Evolutionary conservation across 2,329 filamentous ascomycete species (phyloP).

Genomic region (Xylogone sp.): DNA sequence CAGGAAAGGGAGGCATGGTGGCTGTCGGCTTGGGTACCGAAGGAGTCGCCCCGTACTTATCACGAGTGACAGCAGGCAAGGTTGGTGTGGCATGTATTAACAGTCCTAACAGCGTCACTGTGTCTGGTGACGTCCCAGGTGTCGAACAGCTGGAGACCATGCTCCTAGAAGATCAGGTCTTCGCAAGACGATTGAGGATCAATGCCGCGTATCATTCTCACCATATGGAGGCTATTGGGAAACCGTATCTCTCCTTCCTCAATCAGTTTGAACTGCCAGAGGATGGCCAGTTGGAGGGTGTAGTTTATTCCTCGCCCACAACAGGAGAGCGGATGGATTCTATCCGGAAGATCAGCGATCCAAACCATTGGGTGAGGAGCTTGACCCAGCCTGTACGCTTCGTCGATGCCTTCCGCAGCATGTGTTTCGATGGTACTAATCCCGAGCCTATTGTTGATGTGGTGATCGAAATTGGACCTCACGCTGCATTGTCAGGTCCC

Average conservation of each 20-base stretch:
- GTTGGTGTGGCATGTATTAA: conserved; percentile 27
- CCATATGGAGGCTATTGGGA: conserved; percentile 20
- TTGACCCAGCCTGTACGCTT: too few species aligned
- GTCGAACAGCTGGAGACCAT: conserved; percentile 7
- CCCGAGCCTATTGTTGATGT: too few species aligned
- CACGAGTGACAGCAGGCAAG: neutral
- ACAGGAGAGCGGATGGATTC: too few species aligned
- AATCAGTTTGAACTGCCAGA: too few species aligned
- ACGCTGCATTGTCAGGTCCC: neutral
- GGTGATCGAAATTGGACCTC: neutral
- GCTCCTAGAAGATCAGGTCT: conserved; percentile 14
- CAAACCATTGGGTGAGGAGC: too few species aligned
- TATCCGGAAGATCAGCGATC: too few species aligned
- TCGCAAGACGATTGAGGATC: conserved; percentile 13
- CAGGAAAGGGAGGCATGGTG: conserved; percentile 45
- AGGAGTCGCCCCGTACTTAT: conserved; percentile 5
- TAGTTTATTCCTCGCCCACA: too few species aligned
- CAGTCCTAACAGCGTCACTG: conserved; percentile 12
- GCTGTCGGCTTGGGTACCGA: conserved; percentile 37
- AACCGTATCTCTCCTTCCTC: too few species aligned
- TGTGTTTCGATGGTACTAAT: too few species aligned
- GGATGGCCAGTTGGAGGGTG: conserved; percentile 30
- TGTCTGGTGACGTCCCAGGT: conserved; percentile 10
- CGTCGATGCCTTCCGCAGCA: too few species aligned
- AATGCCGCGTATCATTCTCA: conserved; percentile 21